Percentiles rank a stretch among this genome's conserved stretches.
These are phyloP conservation scores for Chondrostereum purpureum DNA, from an alignment of 1,284 basidiomycete genomes.

Conservation along the genomic window DNA sequence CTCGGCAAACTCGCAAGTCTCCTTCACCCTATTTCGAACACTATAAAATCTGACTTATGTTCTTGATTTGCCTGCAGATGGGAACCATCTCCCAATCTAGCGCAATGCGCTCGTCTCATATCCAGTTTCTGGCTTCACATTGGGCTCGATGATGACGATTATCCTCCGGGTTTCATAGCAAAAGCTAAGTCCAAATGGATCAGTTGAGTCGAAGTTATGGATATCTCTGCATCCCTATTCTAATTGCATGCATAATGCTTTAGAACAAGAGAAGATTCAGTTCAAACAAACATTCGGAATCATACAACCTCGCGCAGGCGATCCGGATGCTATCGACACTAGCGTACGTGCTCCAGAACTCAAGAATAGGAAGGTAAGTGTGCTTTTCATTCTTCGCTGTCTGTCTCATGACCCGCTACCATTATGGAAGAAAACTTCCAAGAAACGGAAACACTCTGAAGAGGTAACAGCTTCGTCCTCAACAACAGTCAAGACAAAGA, in stretches of 20 bases:
- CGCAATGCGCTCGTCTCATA: slow-evolving; percentile 11
- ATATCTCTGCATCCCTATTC: too few species aligned
- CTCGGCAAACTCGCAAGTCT: slow-evolving; percentile 29
- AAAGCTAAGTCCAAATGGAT: slow-evolving; percentile 43
- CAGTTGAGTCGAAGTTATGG: slow-evolving; percentile 31
- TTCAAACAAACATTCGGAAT: slow-evolving; percentile 36
- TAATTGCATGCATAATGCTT: too few species aligned
- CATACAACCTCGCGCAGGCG: not conserved
- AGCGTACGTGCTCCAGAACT: not conserved
- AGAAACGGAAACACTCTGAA: not conserved
- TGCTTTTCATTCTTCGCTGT: not conserved
- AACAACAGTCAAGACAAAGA: not conserved
- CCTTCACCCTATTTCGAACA: not conserved
- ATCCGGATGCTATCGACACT: not conserved
- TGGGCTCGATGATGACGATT: slow-evolving; percentile 13
- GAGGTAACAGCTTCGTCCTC: not conserved
- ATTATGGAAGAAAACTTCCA: slow-evolving; percentile 21
- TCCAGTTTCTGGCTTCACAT: slow-evolving; percentile 13
- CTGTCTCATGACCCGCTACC: too few species aligned
- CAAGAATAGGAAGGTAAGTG: not conserved
- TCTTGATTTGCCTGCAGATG: too few species aligned
- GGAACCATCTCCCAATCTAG: slow-evolving; percentile 16
- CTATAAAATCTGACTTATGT: not conserved
- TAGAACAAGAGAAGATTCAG: slow-evolving; percentile 33
- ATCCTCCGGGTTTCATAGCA: slow-evolving; percentile 3